Evolutionary conservation across 2,329 filamentous ascomycete genomes (phyloP).

Genomic region (Sclerotinia subarctica): DNA sequence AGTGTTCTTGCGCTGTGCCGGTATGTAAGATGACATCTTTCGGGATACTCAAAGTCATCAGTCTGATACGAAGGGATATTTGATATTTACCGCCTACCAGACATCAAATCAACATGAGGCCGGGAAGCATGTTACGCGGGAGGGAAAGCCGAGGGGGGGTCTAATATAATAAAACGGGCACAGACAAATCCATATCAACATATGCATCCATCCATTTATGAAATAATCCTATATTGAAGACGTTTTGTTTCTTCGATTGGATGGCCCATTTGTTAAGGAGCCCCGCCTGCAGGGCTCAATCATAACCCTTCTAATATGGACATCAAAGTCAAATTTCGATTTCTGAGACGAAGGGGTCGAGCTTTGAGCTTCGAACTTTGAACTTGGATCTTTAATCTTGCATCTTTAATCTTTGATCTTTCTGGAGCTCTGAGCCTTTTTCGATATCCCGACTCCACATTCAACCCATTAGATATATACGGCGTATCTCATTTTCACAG

Average conservation of each 20-base stretch:
- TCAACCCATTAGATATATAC: background rate
- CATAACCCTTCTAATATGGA: background rate
- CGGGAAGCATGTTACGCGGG: background rate
- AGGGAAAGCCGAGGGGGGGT: background rate
- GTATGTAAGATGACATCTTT: background rate
- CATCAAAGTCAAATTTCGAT: background rate
- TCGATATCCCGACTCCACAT: background rate
- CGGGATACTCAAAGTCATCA: slow-evolving; percentile 3
- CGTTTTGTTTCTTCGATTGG: background rate
- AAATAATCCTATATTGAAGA: background rate
- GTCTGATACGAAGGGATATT: slow-evolving; percentile 9
- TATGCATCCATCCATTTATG: background rate
- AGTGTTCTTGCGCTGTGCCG: background rate
- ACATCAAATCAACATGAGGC: background rate
- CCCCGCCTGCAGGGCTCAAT: slow-evolving; percentile 5
- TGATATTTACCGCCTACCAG: background rate
- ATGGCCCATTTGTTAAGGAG: background rate
- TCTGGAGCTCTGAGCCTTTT: background rate
- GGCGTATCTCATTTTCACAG: background rate
- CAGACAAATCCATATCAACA: background rate
- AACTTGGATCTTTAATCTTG: background rate
- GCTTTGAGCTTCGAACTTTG: background rate
- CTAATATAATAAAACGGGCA: background rate
- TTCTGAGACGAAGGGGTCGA: background rate
- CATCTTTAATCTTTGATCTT: background rate